phyloP scores from a whole-genome alignment of 345 rosid species.

The Linum lewisii region DNA sequence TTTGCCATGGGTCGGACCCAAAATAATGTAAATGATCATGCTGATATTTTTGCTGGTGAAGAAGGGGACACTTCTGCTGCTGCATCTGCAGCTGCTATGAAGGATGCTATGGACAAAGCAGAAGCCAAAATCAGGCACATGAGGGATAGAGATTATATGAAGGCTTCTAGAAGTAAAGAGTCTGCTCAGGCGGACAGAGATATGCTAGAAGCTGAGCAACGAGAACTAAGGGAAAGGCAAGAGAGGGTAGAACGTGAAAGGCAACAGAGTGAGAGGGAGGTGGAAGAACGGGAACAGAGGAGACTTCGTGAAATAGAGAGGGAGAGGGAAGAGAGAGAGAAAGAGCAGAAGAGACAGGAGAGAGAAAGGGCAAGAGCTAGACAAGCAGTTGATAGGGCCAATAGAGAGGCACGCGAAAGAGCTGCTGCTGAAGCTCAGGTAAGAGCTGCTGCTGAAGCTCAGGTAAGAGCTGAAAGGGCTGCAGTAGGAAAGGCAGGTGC shows the following conservation, averaged over 20 bases:
- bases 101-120: conserved; percentile 97
- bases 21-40: conserved; percentile 33
- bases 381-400: conserved; percentile 95
- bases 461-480: conserved; percentile 71
- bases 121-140: conserved; percentile 86
- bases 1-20: conserved; percentile 46
- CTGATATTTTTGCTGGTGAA: conserved; percentile 38
- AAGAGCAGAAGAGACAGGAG: conserved; percentile 52
- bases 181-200: conserved; percentile 39
- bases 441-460: conserved; percentile 77
- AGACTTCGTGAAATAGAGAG: conserved; percentile 35
- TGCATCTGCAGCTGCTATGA: conserved; percentile 94
- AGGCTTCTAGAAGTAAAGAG: conserved; percentile 64
- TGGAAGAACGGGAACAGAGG: conserved; percentile 49
- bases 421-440: conserved; percentile 76
- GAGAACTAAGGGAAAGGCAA: conserved; percentile 52
- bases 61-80: conserved; percentile 59
- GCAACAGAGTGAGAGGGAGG: conserved; percentile 41
- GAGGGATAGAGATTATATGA: conserved; percentile 72
- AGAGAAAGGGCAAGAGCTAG: conserved; percentile 67
- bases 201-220: conserved; percentile 42
- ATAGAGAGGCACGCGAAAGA: conserved; percentile 95
- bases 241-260: conserved; percentile 43
- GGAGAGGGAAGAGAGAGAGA: conserved; percentile 60
- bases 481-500: conserved; percentile 67